Conservation (phyloP, 1,284 basidiomycete genomes). For the Filobasidium uniguttulatum region DNA sequence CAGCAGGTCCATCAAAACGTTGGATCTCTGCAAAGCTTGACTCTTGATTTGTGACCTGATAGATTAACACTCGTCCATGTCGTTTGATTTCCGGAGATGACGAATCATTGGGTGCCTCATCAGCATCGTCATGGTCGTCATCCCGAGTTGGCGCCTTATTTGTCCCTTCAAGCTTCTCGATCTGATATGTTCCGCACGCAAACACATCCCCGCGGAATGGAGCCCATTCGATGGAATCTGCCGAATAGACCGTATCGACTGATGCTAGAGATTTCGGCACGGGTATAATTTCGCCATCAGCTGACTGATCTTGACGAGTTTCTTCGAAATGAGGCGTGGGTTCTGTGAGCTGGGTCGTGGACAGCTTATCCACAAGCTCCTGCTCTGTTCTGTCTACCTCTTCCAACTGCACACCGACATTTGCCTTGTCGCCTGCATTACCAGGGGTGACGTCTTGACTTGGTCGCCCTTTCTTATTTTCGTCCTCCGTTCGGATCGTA, state of each 20-base stretch:
- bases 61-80: slow-evolving; percentile 49
- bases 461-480: no score
- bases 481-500: no score
- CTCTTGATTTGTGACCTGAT: slow-evolving; percentile 37
- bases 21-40: slow-evolving; percentile 44
- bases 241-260: slow-evolving; percentile 63
- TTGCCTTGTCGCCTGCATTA: no score
- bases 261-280: background rate
- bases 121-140: slow-evolving; percentile 29
- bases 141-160: slow-evolving; percentile 7
- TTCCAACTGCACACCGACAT: no score
- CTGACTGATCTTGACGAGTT: background rate
- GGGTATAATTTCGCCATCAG: background rate
- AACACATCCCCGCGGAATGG: slow-evolving; percentile 57
- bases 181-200: slow-evolving; percentile 77
- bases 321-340: no score
- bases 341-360: no score
- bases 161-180: slow-evolving; percentile 36
- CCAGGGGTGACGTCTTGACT: no score
- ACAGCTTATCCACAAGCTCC: no score
- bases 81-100: slow-evolving; percentile 10
- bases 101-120: slow-evolving; percentile 21
- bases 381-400: no score
- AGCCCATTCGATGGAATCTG: slow-evolving; percentile 83
- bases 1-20: slow-evolving; percentile 58